Conservation (phyloP, 805 yeast genomes). For the Tetrapisispora pingtungensis region DNA sequence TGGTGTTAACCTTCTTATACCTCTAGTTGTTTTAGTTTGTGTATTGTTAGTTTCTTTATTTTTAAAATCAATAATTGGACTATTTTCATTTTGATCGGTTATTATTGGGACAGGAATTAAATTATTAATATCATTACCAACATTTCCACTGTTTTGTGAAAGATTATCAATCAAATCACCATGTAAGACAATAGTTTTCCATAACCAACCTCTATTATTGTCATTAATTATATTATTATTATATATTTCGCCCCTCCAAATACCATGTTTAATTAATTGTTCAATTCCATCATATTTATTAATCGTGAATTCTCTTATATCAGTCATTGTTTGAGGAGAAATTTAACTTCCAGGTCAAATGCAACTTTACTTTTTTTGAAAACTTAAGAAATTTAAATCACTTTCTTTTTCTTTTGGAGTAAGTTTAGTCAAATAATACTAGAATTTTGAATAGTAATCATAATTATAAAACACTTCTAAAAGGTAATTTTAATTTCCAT, state of each 20-base stretch:
- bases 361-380: too few relatives aligned
- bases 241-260: constrained; percentile 26
- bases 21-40: constrained; percentile 2
- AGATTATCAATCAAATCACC: constrained; percentile 7
- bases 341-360: too few relatives aligned
- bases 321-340: background rate
- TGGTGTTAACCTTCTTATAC: constrained; percentile 22
- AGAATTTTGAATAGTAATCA: too few relatives aligned
- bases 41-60: background rate
- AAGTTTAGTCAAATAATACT: too few relatives aligned
- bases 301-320: constrained; percentile 7
- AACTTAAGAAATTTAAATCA: too few relatives aligned
- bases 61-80: background rate
- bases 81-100: constrained; percentile 5
- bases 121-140: background rate
- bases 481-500: too few relatives aligned
- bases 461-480: too few relatives aligned
- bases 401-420: too few relatives aligned
- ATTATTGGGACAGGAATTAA: constrained; percentile 13
- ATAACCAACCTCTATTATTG: constrained; percentile 25
- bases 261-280: constrained; percentile 20
- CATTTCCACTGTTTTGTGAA: constrained; percentile 1
- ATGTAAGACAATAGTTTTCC: constrained; percentile 22
- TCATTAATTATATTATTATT: constrained; percentile 3
- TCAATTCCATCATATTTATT: constrained; percentile 19